These are phyloP conservation scores for Malassezia sp. DNA, from an alignment of 1,284 basidiomycete species.

Conservation along the genomic window DNA sequence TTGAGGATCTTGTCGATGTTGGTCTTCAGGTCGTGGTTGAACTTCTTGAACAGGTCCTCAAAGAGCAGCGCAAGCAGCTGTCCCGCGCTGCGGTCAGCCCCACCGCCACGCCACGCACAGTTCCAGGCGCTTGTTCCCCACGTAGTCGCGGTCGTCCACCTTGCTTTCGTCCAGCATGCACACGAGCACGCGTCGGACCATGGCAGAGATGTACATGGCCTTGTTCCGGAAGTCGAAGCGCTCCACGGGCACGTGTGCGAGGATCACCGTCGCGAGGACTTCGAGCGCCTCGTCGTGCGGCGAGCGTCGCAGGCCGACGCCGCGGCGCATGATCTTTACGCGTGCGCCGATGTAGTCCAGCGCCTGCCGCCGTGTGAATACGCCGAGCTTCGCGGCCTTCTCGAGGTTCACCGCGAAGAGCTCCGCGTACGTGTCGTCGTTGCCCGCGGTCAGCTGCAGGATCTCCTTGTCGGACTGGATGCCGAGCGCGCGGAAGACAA, in stretches of 20 bases:
- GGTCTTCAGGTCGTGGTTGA: slow-evolving; percentile 89
- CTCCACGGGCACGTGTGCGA: slow-evolving; percentile 88
- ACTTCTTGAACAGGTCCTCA: slow-evolving; percentile 97
- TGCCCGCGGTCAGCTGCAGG: slow-evolving; percentile 82
- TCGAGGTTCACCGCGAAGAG: slow-evolving; percentile 86
- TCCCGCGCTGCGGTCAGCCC: too few relatives aligned
- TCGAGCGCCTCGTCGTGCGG: slow-evolving; percentile 89
- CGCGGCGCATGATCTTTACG: slow-evolving; percentile 74
- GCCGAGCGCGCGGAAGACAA: slow-evolving; percentile 79
- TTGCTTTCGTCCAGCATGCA: slow-evolving; percentile 91
- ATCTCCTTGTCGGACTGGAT: slow-evolving; percentile 98
- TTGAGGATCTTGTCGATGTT: slow-evolving; percentile 96
- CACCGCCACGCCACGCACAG: too few relatives aligned
- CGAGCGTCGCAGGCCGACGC: slow-evolving; percentile 61
- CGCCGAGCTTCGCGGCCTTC: slow-evolving; percentile 58
- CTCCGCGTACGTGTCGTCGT: slow-evolving; percentile 75
- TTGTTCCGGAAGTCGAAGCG: slow-evolving; percentile 86
- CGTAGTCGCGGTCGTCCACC: slow-evolving; percentile 97
- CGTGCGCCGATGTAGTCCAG: slow-evolving; percentile 87
- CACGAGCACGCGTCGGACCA: slow-evolving; percentile 91
- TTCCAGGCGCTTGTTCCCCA: slow-evolving; percentile 96
- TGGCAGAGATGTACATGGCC: slow-evolving; percentile 92
- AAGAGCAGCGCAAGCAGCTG: slow-evolving; percentile 89
- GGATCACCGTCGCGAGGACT: slow-evolving; percentile 87
- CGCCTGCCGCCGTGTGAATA: slow-evolving; percentile 86